phyloP scores from a whole-genome alignment of 306 rosid species.

The Parietaria judaica region DNA sequence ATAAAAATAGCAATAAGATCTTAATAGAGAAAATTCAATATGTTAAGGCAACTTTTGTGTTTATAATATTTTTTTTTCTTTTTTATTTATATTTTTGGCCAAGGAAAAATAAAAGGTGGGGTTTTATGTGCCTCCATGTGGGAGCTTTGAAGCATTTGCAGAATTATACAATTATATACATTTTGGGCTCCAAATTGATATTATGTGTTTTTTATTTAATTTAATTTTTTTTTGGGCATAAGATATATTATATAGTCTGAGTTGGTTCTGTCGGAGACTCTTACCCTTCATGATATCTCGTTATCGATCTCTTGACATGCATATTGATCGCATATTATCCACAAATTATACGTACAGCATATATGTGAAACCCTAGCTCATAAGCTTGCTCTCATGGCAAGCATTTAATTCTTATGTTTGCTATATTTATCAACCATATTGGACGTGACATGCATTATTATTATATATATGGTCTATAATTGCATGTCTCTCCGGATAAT shows the following conservation, averaged over 20 bases:
- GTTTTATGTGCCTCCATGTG: neutral
- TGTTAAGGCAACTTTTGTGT: neutral
- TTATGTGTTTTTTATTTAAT: neutral
- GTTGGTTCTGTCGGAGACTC: conserved; percentile 22
- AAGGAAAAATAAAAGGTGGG: neutral
- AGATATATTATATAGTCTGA: conserved; percentile 8
- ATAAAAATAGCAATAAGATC: neutral
- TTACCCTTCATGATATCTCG: conserved; percentile 7
- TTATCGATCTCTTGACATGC: conserved; percentile 2
- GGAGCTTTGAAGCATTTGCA: neutral
- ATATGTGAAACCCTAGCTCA: neutral
- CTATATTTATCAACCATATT: neutral
- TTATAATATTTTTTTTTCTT: neutral
- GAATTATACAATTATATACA: neutral
- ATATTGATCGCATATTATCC: neutral
- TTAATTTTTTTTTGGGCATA: neutral
- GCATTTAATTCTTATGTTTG: conserved; percentile 1
- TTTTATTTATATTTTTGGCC: neutral
- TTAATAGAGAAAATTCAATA: neutral
- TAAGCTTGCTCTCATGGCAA: neutral
- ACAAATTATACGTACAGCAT: neutral
- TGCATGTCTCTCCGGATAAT: neutral
- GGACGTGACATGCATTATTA: neutral
- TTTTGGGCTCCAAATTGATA: too few relatives aligned
- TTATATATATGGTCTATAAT: neutral